A percentile compares a stretch with the other conserved stretches of the same genome.
phyloP scores from a whole-genome alignment of 495 filamentous ascomycete genomes.

The Thermothielavioides terrestris region DNA sequence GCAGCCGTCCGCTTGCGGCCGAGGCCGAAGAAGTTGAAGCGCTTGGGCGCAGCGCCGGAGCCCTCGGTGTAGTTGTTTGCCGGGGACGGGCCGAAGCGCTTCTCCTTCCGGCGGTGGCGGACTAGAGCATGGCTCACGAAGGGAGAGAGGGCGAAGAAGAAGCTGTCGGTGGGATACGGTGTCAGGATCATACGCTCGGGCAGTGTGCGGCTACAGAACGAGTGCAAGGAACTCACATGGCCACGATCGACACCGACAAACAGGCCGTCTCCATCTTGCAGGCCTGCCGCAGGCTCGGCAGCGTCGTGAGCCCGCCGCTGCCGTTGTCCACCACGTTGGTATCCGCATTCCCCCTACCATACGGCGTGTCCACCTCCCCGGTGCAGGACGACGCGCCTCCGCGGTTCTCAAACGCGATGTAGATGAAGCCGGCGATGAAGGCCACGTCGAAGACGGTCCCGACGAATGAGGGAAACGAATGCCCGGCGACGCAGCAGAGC shows the following conservation, averaged over 20 bases:
- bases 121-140: constrained; percentile 54
- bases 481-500: constrained; percentile 70
- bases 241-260: constrained; percentile 70
- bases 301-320: constrained; percentile 25
- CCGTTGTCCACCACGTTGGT: constrained; percentile 29
- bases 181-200: background rate
- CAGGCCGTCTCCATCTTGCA: constrained; percentile 64
- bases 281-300: constrained; percentile 46
- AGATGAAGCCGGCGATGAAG: constrained; percentile 52
- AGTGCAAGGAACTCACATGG: constrained; percentile 51
- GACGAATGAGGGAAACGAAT: constrained; percentile 56
- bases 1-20: constrained; percentile 7
- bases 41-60: constrained; percentile 34
- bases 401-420: constrained; percentile 52
- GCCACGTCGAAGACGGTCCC: constrained; percentile 56
- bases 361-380: constrained; percentile 55
- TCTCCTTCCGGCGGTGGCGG: constrained; percentile 60
- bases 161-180: constrained; percentile 27
- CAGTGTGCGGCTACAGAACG: background rate
- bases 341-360: constrained; percentile 52
- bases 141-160: constrained; percentile 61
- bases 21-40: constrained; percentile 25
- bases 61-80: constrained; percentile 47
- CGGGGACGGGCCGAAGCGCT: constrained; percentile 68
- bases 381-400: constrained; percentile 54